A percentile compares a stretch with the other conserved stretches of the same genome.
These are phyloP conservation scores for Lycium barbarum DNA, from an alignment of 257 asterid species.

Conservation along the genomic window DNA sequence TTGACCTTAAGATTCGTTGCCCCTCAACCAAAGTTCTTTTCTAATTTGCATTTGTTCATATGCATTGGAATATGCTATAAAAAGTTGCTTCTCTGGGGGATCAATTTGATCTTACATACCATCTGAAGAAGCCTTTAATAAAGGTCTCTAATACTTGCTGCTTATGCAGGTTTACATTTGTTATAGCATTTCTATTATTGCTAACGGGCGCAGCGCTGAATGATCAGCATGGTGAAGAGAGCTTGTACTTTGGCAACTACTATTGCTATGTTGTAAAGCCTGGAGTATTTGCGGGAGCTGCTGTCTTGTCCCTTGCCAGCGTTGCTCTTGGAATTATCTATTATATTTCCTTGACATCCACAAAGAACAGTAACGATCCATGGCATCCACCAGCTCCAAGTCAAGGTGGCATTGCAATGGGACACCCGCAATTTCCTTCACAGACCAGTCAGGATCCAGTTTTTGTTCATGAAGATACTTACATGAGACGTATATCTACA, in stretches of 20 bases:
- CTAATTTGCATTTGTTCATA: background rate
- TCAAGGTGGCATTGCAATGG: conserved; percentile 83
- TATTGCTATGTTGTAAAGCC: conserved; percentile 82
- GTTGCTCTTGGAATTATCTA: conserved; percentile 72
- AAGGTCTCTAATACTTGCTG: background rate
- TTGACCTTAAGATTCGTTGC: conserved; percentile 20
- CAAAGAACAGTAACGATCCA: conserved; percentile 49
- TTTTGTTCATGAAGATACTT: conserved; percentile 92
- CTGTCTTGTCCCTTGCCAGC: conserved; percentile 71
- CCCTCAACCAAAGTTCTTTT: background rate
- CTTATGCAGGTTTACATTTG: conserved; percentile 82
- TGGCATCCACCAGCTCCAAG: conserved; percentile 49
- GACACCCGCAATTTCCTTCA: conserved; percentile 78
- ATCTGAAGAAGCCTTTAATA: conserved; percentile 21
- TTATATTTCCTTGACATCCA: conserved; percentile 54
- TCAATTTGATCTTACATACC: background rate
- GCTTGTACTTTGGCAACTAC: conserved; percentile 65
- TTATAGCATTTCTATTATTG: conserved; percentile 78
- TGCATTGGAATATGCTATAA: background rate
- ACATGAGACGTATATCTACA: conserved; percentile 70
- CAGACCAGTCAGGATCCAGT: conserved; percentile 61
- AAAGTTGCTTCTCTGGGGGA: background rate
- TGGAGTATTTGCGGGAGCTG: conserved; percentile 92
- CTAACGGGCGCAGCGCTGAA: conserved; percentile 94
- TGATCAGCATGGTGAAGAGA: conserved; percentile 82